These are phyloP conservation scores for Sarcocystis neurona DNA, from an alignment of 169 alveolate genomes.

Conservation along the genomic window DNA sequence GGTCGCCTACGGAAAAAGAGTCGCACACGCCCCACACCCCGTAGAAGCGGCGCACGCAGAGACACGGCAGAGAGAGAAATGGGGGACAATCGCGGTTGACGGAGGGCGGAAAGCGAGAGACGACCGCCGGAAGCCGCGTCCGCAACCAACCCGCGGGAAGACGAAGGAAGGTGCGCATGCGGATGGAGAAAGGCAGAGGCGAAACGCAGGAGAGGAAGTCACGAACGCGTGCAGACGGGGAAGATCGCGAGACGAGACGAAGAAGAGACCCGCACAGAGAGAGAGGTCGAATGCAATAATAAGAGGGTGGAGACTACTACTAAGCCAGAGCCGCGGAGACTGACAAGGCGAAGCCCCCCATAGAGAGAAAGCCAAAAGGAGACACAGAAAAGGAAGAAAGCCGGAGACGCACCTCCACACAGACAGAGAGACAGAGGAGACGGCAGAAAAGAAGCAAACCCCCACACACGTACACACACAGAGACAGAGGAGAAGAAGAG, in stretches of 20 bases:
- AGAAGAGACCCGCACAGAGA: too few relatives aligned
- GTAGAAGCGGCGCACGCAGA: background rate
- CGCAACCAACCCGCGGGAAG: background rate
- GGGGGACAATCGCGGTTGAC: background rate
- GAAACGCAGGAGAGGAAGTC: too few relatives aligned
- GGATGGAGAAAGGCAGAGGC: too few relatives aligned
- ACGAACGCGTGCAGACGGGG: too few relatives aligned
- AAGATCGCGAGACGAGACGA: too few relatives aligned
- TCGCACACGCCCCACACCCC: background rate
- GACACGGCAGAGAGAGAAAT: background rate
- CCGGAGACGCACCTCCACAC: background rate
- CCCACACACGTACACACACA: too few relatives aligned
- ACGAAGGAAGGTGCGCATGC: background rate
- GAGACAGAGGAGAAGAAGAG: too few relatives aligned
- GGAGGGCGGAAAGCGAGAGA: background rate
- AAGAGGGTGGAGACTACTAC: too few relatives aligned
- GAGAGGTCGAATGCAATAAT: too few relatives aligned
- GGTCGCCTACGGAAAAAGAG: slow-evolving; percentile 90
- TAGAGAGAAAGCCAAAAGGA: background rate
- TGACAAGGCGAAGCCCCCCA: too few relatives aligned
- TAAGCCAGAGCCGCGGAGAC: too few relatives aligned
- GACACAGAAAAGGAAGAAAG: background rate
- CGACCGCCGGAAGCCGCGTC: background rate
- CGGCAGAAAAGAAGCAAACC: background rate
- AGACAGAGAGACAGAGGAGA: background rate